Conservation (phyloP, 768 basidiomycete species). For the Naganishia kalamii region DNA sequence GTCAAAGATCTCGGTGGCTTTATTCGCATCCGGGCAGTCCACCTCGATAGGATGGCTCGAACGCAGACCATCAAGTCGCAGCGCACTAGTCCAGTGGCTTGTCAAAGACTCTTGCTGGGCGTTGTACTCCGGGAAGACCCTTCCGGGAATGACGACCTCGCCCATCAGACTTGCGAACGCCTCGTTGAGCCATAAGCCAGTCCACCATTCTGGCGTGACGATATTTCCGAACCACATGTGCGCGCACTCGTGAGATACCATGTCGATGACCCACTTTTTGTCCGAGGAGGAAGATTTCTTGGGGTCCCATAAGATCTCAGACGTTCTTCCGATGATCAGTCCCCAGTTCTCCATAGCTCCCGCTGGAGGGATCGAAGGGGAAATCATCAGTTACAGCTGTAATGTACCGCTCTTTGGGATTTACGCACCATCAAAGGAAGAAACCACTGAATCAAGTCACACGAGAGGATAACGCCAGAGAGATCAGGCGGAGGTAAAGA, state of each 20-base stretch:
- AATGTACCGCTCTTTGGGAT: no score
- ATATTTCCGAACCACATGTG: conserved; percentile 78
- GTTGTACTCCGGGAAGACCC: conserved; percentile 69
- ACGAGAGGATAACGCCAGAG: no score
- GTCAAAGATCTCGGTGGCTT: conserved; percentile 54
- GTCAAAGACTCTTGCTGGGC: conserved; percentile 74
- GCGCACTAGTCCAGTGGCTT: conserved; percentile 66
- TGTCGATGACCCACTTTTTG: conserved; percentile 67
- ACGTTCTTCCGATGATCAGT: conserved; percentile 76
- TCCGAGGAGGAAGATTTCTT: conserved; percentile 63
- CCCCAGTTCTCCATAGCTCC: conserved; percentile 79
- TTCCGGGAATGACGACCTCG: conserved; percentile 74
- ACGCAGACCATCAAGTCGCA: conserved; percentile 71
- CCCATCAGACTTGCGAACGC: conserved; percentile 90
- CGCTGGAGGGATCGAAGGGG: conserved; percentile 81
- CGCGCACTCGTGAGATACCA: conserved; percentile 78
- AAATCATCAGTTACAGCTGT: no score
- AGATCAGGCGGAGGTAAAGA: no score
- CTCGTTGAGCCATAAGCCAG: conserved; percentile 48
- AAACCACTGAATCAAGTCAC: no score
- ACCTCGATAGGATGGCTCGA: conserved; percentile 93
- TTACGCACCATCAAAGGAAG: no score
- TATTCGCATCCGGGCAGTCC: conserved; percentile 75
- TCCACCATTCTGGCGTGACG: conserved; percentile 55
- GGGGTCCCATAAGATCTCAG: conserved; percentile 71